Conservation (phyloP, 2,329 filamentous ascomycete genomes). For the Ophiognomonia clavigignenti-juglandacearum region DNA sequence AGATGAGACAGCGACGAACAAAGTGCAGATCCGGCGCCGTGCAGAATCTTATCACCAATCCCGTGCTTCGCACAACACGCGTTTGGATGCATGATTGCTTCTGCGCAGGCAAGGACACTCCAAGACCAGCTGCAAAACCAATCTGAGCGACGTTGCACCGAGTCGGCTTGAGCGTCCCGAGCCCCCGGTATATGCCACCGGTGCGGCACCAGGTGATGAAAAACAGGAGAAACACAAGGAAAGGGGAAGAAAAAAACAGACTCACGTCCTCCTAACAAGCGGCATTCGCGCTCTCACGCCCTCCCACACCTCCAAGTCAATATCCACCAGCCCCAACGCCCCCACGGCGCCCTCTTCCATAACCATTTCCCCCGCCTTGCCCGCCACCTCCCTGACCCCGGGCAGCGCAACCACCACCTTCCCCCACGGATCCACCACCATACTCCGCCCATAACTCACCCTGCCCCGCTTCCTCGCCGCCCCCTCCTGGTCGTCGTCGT, state of each 20-base stretch:
- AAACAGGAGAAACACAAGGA: not conserved
- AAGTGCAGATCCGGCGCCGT: too few species aligned
- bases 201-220: not conserved
- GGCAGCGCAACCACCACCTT: conserved; percentile 59
- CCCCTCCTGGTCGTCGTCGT: too few species aligned
- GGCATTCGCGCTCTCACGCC: conserved; percentile 49
- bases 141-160: too few species aligned
- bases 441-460: conserved; percentile 77
- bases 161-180: too few species aligned
- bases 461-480: conserved; percentile 36
- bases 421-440: conserved; percentile 87
- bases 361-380: conserved; percentile 40
- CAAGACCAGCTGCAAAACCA: too few species aligned
- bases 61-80: too few species aligned
- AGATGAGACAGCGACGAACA: too few species aligned
- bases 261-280: conserved; percentile 46
- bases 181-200: too few species aligned
- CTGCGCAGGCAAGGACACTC: too few species aligned
- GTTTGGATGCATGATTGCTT: too few species aligned
- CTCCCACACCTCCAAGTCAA: conserved; percentile 44
- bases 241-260: conserved; percentile 19
- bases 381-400: conserved; percentile 37
- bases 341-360: conserved; percentile 32
- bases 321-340: conserved; percentile 50
- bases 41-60: too few species aligned